Percentiles rank a stretch among this genome's conserved stretches.
Evolutionary conservation across 176 grass and related monocot genomes (phyloP).

Genomic region (Thinopyrum elongatum): DNA sequence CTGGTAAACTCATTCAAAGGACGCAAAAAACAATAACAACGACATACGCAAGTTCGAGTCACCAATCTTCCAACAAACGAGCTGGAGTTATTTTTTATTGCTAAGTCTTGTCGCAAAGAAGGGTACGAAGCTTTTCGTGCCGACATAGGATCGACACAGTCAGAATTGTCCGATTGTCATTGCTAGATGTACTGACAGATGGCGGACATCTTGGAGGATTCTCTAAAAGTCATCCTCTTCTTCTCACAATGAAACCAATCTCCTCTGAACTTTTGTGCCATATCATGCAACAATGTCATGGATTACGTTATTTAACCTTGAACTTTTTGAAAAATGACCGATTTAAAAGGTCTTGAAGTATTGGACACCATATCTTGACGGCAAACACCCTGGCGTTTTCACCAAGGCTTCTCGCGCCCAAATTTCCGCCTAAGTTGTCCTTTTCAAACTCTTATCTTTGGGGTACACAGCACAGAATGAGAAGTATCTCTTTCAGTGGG

Average conservation of each 20-base stretch:
- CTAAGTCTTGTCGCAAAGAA: not conserved
- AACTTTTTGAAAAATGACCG: not conserved
- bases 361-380: not conserved
- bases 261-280: conserved; percentile 4
- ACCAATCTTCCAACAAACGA: not conserved
- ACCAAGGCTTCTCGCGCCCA: not conserved
- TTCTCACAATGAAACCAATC: not conserved
- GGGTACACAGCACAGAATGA: not conserved
- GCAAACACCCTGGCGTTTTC: not conserved
- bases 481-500: conserved; percentile 15
- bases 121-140: not conserved
- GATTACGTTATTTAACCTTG: not conserved
- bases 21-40: not conserved
- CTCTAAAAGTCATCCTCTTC: accelerated
- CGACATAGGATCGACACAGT: not conserved
- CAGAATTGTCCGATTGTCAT: accelerated
- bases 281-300: conserved; percentile 51
- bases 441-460: not conserved
- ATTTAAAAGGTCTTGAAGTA: conserved; percentile 8
- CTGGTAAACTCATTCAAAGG: not conserved
- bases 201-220: not conserved
- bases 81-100: not conserved
- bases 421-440: not conserved
- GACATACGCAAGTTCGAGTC: not conserved
- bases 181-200: not conserved